Evolutionary conservation across 331 rosid genomes (phyloP).

Genomic region (Dryas integrifolia): DNA sequence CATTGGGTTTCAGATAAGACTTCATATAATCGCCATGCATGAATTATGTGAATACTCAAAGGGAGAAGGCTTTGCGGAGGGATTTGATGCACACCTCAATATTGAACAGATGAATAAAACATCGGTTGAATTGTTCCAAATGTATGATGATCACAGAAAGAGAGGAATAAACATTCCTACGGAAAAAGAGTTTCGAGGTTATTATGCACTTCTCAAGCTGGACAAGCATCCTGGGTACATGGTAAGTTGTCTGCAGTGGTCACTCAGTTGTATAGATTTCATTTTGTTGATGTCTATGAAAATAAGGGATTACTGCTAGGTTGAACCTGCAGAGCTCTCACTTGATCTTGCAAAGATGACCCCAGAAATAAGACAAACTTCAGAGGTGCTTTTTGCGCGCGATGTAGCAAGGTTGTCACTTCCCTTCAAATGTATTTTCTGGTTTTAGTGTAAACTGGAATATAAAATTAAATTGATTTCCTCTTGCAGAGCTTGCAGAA

Average conservation of each 20-base stretch:
- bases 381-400: constrained; percentile 92
- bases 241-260: constrained; percentile 50
- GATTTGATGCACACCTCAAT: constrained; percentile 98
- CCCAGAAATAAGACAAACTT: constrained; percentile 85
- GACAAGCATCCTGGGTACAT: constrained; percentile 99
- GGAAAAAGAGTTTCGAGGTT: constrained; percentile 93
- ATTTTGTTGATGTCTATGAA: constrained; percentile 31
- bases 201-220: constrained; percentile 97
- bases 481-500: constrained; percentile 87
- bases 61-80: constrained; percentile 98
- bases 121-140: constrained; percentile 89
- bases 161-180: constrained; percentile 66
- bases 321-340: constrained; percentile 99
- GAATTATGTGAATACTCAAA: constrained; percentile 91
- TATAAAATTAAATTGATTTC: constrained; percentile 32
- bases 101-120: constrained; percentile 99
- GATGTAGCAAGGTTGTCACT: constrained; percentile 77
- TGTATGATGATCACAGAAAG: constrained; percentile 98
- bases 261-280: constrained; percentile 32
- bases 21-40: constrained; percentile 94
- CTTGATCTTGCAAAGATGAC: constrained; percentile 99
- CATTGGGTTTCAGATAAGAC: constrained; percentile 69
- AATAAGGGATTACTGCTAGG: constrained; percentile 56
- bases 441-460: constrained; percentile 12
- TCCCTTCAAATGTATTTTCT: constrained; percentile 16